These are phyloP conservation scores for Neonectria faginata DNA, from an alignment of 2,329 filamentous ascomycete genomes.

Conservation along the genomic window DNA sequence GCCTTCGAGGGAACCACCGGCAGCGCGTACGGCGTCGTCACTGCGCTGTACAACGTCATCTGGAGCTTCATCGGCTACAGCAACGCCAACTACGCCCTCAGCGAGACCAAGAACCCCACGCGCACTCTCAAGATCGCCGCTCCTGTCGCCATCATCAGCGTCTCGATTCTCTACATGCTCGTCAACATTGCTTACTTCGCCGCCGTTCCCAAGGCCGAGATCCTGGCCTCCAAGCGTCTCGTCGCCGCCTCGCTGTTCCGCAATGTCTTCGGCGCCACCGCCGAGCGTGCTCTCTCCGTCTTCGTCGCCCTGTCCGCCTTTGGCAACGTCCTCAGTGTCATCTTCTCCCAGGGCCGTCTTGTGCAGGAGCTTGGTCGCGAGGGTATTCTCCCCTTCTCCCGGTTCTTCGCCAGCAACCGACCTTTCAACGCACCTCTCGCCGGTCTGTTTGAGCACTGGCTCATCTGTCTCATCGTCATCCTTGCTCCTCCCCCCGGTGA, in stretches of 20 bases:
- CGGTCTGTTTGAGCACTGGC: conserved; percentile 72
- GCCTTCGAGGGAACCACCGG: conserved; percentile 75
- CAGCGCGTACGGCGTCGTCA: conserved; percentile 75
- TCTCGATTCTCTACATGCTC: conserved; percentile 73
- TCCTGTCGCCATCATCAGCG: conserved; percentile 67
- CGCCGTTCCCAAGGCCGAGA: conserved; percentile 65
- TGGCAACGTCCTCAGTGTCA: conserved; percentile 75
- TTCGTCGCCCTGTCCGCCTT: conserved; percentile 76
- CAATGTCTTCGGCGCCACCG: conserved; percentile 65
- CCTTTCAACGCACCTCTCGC: conserved; percentile 72
- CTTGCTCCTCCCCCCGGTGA: conserved; percentile 75
- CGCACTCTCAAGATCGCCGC: conserved; percentile 74
- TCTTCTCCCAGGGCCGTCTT: conserved; percentile 75
- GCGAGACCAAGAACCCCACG: conserved; percentile 74
- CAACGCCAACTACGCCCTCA: conserved; percentile 75
- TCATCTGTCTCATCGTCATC: conserved; percentile 73
- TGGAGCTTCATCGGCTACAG: conserved; percentile 77
- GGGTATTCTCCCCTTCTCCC: conserved; percentile 72
- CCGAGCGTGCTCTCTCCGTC: conserved; percentile 70
- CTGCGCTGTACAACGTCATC: conserved; percentile 77
- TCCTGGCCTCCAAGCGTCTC: conserved; percentile 62
- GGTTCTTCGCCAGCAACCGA: conserved; percentile 72
- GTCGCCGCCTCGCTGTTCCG: conserved; percentile 67
- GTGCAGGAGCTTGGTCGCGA: conserved; percentile 75
- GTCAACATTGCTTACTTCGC: conserved; percentile 77